These are phyloP conservation scores for Tricholoma bakamatsutake DNA, from an alignment of 768 basidiomycete genomes.

Conservation along the genomic window DNA sequence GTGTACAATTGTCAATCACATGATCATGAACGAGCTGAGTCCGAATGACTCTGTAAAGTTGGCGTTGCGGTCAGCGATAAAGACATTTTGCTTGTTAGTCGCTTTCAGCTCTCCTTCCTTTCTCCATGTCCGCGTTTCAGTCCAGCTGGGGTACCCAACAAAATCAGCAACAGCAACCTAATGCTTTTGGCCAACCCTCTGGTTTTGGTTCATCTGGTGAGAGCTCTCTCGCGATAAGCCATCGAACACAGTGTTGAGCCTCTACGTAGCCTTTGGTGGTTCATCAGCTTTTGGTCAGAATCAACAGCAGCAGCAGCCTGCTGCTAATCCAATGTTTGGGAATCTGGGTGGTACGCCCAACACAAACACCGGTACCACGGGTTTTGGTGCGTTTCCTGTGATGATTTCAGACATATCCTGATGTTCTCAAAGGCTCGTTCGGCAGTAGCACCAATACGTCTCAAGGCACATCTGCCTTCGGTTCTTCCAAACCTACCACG, in stretches of 20 bases:
- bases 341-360: conserved; percentile 36
- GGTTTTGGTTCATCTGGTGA: conserved; percentile 56
- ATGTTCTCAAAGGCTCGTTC: conserved; percentile 37
- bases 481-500: conserved; percentile 59
- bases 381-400: conserved; percentile 36
- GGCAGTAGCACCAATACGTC: conserved; percentile 30
- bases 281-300: conserved; percentile 56
- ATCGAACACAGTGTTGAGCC: conserved; percentile 16
- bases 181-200: conserved; percentile 67
- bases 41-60: conserved; percentile 24
- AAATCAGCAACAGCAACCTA: conserved; percentile 51
- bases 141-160: conserved; percentile 70
- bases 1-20: conserved; percentile 9
- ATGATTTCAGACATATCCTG: conserved; percentile 14
- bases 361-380: conserved; percentile 25
- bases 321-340: conserved; percentile 78
- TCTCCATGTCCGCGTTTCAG: conserved; percentile 9
- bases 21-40: conserved; percentile 27
- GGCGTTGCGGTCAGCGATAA: conserved; percentile 11
- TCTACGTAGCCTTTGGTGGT: conserved; percentile 44
- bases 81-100: conserved; percentile 5
- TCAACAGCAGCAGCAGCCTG: conserved; percentile 37
- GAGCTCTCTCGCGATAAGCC: conserved; percentile 20
- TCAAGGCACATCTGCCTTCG: conserved; percentile 46
- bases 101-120: conserved; percentile 7